Conservation (phyloP, 305 asterid genomes). For the Striga hermonthica region DNA sequence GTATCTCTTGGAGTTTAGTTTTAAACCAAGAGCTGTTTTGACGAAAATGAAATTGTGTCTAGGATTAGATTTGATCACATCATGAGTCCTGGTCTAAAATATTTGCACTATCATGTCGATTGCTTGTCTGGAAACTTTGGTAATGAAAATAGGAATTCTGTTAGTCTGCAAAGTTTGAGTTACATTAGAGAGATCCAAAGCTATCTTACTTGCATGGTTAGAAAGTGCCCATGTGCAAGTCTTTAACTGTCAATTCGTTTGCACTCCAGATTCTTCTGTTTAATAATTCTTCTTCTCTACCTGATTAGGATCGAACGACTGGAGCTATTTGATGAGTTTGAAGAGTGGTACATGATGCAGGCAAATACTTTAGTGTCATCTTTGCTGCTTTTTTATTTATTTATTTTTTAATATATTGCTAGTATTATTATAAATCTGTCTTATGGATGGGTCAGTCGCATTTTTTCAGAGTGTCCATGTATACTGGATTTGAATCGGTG, state of each 20-base stretch:
- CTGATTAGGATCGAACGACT: constrained; percentile 71
- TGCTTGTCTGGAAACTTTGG: constrained; percentile 1
- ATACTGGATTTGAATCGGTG: too few relatives aligned
- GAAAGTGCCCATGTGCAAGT: constrained; percentile 27
- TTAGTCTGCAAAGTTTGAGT: constrained; percentile 7
- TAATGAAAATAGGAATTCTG: constrained; percentile 13
- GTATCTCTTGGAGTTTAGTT: too few relatives aligned
- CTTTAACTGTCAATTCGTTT: constrained; percentile 33
- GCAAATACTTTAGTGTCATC: constrained; percentile 46
- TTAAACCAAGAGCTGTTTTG: too few relatives aligned
- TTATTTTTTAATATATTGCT: too few relatives aligned
- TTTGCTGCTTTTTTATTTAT: not conserved
- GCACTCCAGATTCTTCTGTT: constrained; percentile 23
- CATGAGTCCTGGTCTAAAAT: too few relatives aligned
- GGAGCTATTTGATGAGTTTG: constrained; percentile 97
- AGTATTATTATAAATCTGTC: too few relatives aligned
- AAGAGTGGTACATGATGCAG: constrained; percentile 98
- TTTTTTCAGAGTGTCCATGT: too few relatives aligned
- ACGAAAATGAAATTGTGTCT: too few relatives aligned
- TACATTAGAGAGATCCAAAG: constrained; percentile 7
- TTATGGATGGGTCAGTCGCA: too few relatives aligned
- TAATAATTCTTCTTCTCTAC: constrained; percentile 33
- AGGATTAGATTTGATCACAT: too few relatives aligned
- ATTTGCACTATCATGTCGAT: too few relatives aligned
- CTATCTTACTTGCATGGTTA: constrained; percentile 11